Percentiles rank a stretch among this genome's conserved stretches.
Conservation (phyloP, 1,284 basidiomycete genomes). For the Leccinum griseonigrum region DNA sequence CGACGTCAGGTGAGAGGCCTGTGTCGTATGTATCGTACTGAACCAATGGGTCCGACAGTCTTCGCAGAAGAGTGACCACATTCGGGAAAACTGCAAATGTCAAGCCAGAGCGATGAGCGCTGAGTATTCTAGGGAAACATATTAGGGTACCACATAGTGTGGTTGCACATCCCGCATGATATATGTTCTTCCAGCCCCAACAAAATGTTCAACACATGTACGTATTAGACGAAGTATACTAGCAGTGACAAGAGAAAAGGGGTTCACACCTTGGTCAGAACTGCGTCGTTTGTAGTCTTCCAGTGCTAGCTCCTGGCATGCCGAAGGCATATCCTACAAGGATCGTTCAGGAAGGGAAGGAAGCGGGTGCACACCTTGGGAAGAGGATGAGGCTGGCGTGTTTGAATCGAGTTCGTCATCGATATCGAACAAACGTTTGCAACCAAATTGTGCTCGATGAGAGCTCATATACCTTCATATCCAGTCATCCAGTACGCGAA, state of each 20-base stretch:
- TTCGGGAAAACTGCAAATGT: slow-evolving; percentile 45
- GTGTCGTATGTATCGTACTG: slow-evolving; percentile 34
- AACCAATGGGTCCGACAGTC: slow-evolving; percentile 69
- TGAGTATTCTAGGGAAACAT: slow-evolving; percentile 29
- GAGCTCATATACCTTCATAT: too few relatives aligned
- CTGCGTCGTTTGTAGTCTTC: too few relatives aligned
- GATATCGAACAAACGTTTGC: too few relatives aligned
- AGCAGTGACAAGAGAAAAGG: neutral
- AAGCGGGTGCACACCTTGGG: too few relatives aligned
- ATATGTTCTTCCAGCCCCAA: slow-evolving; percentile 48
- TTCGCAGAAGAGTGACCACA: slow-evolving; percentile 74
- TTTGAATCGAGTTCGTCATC: too few relatives aligned
- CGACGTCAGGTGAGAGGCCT: slow-evolving; percentile 55
- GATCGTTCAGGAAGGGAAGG: too few relatives aligned
- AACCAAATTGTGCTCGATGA: too few relatives aligned
- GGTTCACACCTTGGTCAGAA: too few relatives aligned
- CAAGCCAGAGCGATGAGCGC: neutral
- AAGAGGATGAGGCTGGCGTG: too few relatives aligned
- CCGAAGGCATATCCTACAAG: too few relatives aligned
- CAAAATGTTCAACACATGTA: slow-evolving; percentile 8
- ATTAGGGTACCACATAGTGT: slow-evolving; percentile 62
- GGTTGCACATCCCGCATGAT: slow-evolving; percentile 61
- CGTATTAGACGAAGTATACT: slow-evolving; percentile 2
- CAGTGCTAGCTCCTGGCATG: too few relatives aligned
- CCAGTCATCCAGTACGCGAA: too few relatives aligned